Evolutionary conservation across 495 filamentous ascomycete genomes (phyloP), one percentile per base, ranked within the genome.

Genomic region (Xylaria grammica): DNA sequence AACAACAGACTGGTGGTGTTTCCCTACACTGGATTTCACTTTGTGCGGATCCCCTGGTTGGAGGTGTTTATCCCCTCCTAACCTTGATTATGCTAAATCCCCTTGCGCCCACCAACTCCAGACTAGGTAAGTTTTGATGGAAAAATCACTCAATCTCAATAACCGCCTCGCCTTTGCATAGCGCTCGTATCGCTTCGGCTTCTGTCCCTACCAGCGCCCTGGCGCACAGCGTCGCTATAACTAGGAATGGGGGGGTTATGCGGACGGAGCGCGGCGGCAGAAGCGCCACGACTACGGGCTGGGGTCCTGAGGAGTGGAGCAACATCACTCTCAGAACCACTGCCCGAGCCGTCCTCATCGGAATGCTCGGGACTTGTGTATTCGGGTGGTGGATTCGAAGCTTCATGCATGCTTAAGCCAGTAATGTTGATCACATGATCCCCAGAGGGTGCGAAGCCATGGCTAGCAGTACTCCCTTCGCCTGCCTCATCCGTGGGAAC

Each of bases 401-500:
- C 73, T 62, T 79, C 72, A 62, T 74, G 72, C 36, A 74, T 67
- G 30, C 74, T 75, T 17, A 78, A 65, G 6, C 78, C 77, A 4
- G 72, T 74, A 45, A 71, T 74, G 38, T 85, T 71, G 44, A 79
- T 67, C 40, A 73, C 67, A 27, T 75, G 65, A 46, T 75, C 66
- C 4, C 70, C 70, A 13, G 75, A 68, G 6, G 72, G 70, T 15
- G 72, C 73, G 6, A 69, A 68, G 36, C 69, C 72, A 19, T 75
- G 76, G 27, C 82, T 78, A 52, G 75, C 81, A 61, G 82, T 79
- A 67, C 89, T 94, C 24, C 86, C 86, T 75, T 95, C 92, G n/a
- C 90, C 93, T 22, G 80, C 78, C 71, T 91, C 89, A 62, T 93
- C 91, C 51, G 91, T 81, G 2, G 90, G 91, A 36, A 89, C 85